phyloP scores from a whole-genome alignment of 2,329 filamentous ascomycete genomes.

The Coniochaeta sp. region DNA sequence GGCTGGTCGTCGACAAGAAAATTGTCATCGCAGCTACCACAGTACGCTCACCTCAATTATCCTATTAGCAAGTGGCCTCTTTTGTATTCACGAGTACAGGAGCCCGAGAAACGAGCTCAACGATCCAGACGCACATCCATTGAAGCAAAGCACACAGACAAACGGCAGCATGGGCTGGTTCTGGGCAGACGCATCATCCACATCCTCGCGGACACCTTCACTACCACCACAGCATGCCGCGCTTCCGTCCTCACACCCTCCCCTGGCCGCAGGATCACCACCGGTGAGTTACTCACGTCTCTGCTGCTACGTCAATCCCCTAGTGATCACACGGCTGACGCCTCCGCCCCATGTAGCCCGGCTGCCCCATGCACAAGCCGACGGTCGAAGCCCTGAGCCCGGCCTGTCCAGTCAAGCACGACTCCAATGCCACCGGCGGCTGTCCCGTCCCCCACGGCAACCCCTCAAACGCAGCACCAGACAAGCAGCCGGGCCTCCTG shows the following conservation, averaged over 20 bases:
- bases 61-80: too few relatives aligned
- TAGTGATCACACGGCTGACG: too few relatives aligned
- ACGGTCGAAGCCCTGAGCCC: constrained; percentile 37
- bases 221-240: constrained; percentile 5
- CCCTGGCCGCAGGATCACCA: constrained; percentile 23
- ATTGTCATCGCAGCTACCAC: neutral
- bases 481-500: constrained; percentile 36
- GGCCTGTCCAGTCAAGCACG: neutral
- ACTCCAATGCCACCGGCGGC: constrained; percentile 2
- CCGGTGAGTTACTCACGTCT: constrained; percentile 34
- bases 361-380: constrained; percentile 52
- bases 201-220: constrained; percentile 11
- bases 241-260: constrained; percentile 8
- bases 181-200: constrained; percentile 45
- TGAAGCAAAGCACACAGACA: neutral
- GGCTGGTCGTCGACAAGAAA: neutral
- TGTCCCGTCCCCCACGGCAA: constrained; percentile 35
- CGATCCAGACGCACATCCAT: neutral
- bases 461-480: constrained; percentile 16
- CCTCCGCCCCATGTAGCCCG: too few relatives aligned
- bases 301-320: too few relatives aligned
- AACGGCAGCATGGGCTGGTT: constrained; percentile 51
- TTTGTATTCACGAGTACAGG: neutral
- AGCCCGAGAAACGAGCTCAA: neutral
- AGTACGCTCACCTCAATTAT: neutral